A percentile compares a stretch with the other conserved stretches of the same genome.
Conservation (phyloP, 164 flowering plant genomes). For the Umbellularia californica region DNA sequence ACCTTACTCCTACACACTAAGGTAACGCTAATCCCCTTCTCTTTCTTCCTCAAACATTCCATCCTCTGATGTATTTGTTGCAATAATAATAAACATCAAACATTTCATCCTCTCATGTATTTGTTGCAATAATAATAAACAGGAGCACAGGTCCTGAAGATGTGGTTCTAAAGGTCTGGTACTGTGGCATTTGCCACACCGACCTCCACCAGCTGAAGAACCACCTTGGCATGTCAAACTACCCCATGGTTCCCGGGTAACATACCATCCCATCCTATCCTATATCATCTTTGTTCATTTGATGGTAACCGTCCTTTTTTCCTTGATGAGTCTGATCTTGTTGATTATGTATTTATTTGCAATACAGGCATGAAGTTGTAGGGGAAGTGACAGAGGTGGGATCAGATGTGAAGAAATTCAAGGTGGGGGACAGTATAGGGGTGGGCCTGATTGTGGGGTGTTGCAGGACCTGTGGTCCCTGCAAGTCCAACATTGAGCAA, state of each 20-base stretch:
- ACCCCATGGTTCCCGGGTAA: slow-evolving; percentile 65
- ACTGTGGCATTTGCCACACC: slow-evolving; percentile 56
- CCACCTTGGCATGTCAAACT: slow-evolving; percentile 34
- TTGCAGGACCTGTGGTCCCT: slow-evolving; percentile 56
- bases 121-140: slow-evolving; percentile 12
- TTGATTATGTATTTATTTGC: neutral
- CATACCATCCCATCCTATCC: slow-evolving; percentile 23
- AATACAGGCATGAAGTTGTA: slow-evolving; percentile 57
- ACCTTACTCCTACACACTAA: slow-evolving; percentile 42
- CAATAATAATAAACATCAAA: slow-evolving; percentile 21
- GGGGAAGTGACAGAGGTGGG: slow-evolving; percentile 62
- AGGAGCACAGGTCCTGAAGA: slow-evolving; percentile 85
- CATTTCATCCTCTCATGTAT: neutral
- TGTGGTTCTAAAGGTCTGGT: slow-evolving; percentile 54
- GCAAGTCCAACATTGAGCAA: slow-evolving; percentile 75
- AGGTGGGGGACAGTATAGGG: slow-evolving; percentile 52
- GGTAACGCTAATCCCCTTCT: slow-evolving; percentile 15
- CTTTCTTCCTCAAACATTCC: neutral
- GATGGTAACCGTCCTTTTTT: neutral
- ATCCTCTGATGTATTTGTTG: no score
- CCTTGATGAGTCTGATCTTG: neutral
- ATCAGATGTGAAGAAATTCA: slow-evolving; percentile 37
- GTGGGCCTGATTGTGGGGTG: slow-evolving; percentile 54
- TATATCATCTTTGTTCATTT: neutral
- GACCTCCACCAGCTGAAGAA: slow-evolving; percentile 50